Base-by-base conservation (phyloP, 495 filamentous ascomycete species). In the Talaromyces proteolyticus region DNA sequence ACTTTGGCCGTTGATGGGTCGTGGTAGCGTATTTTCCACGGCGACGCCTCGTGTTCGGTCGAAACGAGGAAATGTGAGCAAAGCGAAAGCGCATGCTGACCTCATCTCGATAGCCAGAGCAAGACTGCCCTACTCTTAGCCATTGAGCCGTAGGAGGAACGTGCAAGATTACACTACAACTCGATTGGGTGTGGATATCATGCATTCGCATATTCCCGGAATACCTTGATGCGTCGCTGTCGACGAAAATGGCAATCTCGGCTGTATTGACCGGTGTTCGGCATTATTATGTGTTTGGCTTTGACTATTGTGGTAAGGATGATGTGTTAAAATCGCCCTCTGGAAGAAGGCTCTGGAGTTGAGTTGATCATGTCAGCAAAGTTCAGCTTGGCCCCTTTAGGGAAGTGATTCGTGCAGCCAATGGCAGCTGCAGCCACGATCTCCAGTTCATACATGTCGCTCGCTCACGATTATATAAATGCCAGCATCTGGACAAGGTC, bases 261-360 rank as follows among this genome's bases (percentile, higher is more conserved):
- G 50, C 50, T 53, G 41, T 53, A 53, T 47, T 23, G 36, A 53
- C 50, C 42, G 44, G 50, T 53, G 44, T 53, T 53, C 20, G 50
- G 50, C 50, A 53, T 53, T 47, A 6, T 3, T 39, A 47, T 24
- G 36, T 8, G 19, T 42, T 47, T 41, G 36, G 19, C 40, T 20
- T 43, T 20, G 18, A n/a, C n/a, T 29, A 16, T n/a, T n/a, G n/a
- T n/a, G n/a, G n/a, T n/a, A n/a, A n/a, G n/a, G n/a, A n/a, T n/a
- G n/a, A n/a, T n/a, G n/a, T n/a, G n/a, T n/a, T n/a, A n/a, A n/a
- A n/a, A n/a, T n/a, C n/a, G n/a, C n/a, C n/a, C n/a, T n/a, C n/a
- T n/a, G n/a, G n/a, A n/a, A n/a, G n/a, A n/a, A n/a, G n/a, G n/a
- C n/a, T n/a, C n/a, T n/a, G n/a, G n/a, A n/a, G n/a, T n/a, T 29